A percentile compares a stretch with the other conserved stretches of the same genome.
Evolutionary conservation across 2,329 filamentous ascomycete species (phyloP).

Genomic region (Furcasterigmium furcatum): DNA sequence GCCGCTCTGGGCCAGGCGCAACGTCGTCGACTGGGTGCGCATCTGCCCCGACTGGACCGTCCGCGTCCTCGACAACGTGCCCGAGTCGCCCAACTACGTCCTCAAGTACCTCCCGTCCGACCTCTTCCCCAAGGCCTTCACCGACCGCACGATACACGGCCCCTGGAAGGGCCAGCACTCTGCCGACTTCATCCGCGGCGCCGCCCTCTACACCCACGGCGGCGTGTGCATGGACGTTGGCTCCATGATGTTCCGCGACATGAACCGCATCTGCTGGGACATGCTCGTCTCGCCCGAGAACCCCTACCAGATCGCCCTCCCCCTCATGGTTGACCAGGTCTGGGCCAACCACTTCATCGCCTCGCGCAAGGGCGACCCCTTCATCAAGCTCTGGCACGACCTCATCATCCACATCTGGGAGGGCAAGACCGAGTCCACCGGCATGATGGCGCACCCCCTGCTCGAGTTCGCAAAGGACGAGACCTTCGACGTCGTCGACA

Average conservation of each 20-base stretch:
- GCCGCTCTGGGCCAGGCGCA: conserved; percentile 25
- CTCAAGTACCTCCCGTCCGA: conserved; percentile 27
- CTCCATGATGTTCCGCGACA: conserved; percentile 32
- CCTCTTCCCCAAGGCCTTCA: conserved; percentile 35
- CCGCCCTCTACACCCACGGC: conserved; percentile 34
- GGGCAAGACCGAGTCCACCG: conserved; percentile 21
- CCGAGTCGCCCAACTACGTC: conserved; percentile 29
- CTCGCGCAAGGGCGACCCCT: conserved; percentile 33
- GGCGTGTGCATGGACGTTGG: conserved; percentile 41
- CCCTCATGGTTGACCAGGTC: conserved; percentile 18
- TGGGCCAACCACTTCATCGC: conserved; percentile 40
- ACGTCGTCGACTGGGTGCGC: conserved; percentile 34
- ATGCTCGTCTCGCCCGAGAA: conserved; percentile 28
- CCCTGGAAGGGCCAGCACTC: conserved; percentile 37
- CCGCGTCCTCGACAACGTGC: conserved; percentile 32
- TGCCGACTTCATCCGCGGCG: conserved; percentile 42
- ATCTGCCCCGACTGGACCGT: conserved; percentile 32
- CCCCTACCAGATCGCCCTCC: conserved; percentile 22
- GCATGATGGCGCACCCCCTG: conserved; percentile 27
- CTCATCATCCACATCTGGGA: conserved; percentile 31
- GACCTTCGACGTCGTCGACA: conserved; percentile 14
- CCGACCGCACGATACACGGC: conserved; percentile 39
- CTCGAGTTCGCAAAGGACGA: conserved; percentile 13
- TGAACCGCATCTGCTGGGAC: conserved; percentile 40
- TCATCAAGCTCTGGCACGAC: conserved; percentile 39